Conservation (phyloP, 2,329 filamentous ascomycete species). For the Colletotrichum orbiculare region DNA sequence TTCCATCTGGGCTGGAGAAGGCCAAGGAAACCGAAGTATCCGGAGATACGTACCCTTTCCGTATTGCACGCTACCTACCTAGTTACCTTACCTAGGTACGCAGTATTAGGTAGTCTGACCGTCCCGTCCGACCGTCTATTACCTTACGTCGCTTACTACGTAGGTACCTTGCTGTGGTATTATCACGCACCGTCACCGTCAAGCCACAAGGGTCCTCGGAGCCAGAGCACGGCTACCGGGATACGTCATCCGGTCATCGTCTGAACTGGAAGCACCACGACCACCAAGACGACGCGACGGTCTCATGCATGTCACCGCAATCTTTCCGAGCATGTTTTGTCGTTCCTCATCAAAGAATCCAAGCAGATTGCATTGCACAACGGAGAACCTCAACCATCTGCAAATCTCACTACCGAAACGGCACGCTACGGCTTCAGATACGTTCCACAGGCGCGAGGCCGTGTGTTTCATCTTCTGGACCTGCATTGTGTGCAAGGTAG, state of each 20-base stretch:
- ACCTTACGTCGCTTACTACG: no score
- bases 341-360: no score
- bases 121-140: no score
- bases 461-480: slow-evolving; percentile 24
- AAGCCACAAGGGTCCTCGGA: background rate
- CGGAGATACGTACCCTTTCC: no score
- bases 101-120: no score
- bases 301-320: background rate
- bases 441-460: slow-evolving; percentile 27
- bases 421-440: slow-evolving; percentile 23
- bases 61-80: no score
- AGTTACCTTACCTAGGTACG: no score
- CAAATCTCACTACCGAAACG: slow-evolving; percentile 1
- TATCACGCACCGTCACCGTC: no score
- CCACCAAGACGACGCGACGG: background rate
- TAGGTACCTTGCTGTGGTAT: no score
- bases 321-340: background rate
- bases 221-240: background rate
- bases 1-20: no score
- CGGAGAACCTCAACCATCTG: background rate
- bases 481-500: background rate
- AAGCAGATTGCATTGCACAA: no score
- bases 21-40: no score
- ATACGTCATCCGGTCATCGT: slow-evolving; percentile 27
- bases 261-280: background rate